Conservation (phyloP, 2,329 filamentous ascomycete genomes). For the Exophiala alcalophila region DNA sequence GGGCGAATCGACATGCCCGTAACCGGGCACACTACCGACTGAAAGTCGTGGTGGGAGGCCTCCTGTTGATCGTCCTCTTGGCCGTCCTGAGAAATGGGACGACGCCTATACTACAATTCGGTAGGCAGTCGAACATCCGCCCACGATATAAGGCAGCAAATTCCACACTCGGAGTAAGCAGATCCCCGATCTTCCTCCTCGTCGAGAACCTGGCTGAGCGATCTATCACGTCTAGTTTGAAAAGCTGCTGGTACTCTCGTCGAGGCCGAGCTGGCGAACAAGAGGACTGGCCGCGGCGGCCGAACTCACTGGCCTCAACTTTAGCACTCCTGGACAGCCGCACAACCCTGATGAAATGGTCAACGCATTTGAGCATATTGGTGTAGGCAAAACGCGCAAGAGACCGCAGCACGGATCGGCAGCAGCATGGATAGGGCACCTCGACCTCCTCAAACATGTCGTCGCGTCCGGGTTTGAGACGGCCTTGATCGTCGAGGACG, state of each 20-base stretch:
- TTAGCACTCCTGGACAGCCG: slow-evolving; percentile 37
- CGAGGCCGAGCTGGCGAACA: slow-evolving; percentile 38
- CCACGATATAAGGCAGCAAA: no score
- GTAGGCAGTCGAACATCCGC: no score
- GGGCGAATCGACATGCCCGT: no score
- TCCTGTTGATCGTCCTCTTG: no score
- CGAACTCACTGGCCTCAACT: slow-evolving; percentile 34
- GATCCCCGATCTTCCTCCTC: no score
- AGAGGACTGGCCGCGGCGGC: slow-evolving; percentile 38
- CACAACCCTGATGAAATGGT: slow-evolving; percentile 30
- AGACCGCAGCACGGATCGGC: slow-evolving; percentile 17
- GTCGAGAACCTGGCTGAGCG: no score
- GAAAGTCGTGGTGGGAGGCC: no score
- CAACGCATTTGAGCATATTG: slow-evolving; percentile 33
- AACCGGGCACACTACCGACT: no score
- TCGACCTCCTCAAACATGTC: slow-evolving; percentile 35
- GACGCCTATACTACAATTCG: no score
- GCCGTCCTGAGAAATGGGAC: no score
- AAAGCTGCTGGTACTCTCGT: slow-evolving; percentile 36
- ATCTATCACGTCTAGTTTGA: no score
- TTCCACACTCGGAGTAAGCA: slow-evolving; percentile 8
- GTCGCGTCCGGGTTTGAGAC: slow-evolving; percentile 38
- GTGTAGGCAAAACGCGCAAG: slow-evolving; percentile 4
- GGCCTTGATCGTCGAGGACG: slow-evolving; percentile 47
- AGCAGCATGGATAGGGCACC: slow-evolving; percentile 42